Evolutionary conservation across 2,329 filamentous ascomycete genomes (phyloP).

Genomic region (Apiospora malaysiana): DNA sequence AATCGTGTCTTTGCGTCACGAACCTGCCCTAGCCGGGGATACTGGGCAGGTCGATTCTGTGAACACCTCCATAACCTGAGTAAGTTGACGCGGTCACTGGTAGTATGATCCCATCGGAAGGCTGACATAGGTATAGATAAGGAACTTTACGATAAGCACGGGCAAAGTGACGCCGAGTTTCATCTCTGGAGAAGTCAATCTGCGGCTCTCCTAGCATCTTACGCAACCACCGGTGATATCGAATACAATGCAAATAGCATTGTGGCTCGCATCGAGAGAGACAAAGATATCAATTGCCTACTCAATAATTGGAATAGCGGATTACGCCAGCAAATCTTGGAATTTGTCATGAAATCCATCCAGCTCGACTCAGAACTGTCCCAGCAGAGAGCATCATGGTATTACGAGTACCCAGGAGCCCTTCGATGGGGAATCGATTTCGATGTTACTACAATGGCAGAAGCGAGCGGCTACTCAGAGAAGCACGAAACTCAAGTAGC

Average conservation of each 20-base stretch:
- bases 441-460: not conserved
- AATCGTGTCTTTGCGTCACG: not conserved
- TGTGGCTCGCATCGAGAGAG: not conserved
- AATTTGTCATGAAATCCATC: not conserved
- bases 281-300: not conserved
- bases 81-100: not conserved
- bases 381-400: not conserved
- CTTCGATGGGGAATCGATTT: not conserved
- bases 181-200: not conserved
- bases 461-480: not conserved
- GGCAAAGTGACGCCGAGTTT: not conserved
- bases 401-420: not conserved
- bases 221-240: not conserved
- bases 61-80: not conserved
- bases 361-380: not conserved
- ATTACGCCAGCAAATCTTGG: not conserved
- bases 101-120: not conserved
- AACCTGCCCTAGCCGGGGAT: not conserved
- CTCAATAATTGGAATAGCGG: not conserved
- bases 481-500: not conserved
- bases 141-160: not conserved
- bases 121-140: not conserved
- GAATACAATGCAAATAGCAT: not conserved
- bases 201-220: not conserved
- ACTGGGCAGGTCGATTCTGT: not conserved